A percentile compares a stretch with the other conserved stretches of the same genome.
phyloP scores from a whole-genome alignment of 306 rosid genomes.

The Trifolium dubium region DNA sequence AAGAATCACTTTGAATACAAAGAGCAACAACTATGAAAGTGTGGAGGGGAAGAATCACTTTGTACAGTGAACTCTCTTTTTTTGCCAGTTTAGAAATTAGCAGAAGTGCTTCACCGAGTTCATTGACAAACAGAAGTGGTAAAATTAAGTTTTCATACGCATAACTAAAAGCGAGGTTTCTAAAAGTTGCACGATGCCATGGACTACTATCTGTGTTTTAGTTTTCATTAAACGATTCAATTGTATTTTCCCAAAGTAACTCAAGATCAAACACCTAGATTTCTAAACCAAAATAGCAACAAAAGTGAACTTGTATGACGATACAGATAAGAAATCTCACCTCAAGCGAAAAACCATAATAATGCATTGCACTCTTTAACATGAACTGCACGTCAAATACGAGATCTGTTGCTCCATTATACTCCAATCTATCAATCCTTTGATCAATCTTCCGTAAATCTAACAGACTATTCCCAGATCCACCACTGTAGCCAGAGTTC shows the following conservation, averaged over 20 bases:
- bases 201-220: neutral
- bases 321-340: slow-evolving; percentile 47
- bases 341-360: slow-evolving; percentile 85
- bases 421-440: slow-evolving; percentile 84
- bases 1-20: slow-evolving; percentile 32
- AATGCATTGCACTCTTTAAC: slow-evolving; percentile 90
- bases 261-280: slow-evolving; percentile 1
- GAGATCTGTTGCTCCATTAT: slow-evolving; percentile 82
- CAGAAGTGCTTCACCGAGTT: neutral
- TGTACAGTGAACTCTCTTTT: too few relatives aligned
- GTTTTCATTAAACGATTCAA: too few relatives aligned
- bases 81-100: neutral
- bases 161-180: neutral
- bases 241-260: too few relatives aligned
- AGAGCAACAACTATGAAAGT: neutral
- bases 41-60: too few relatives aligned
- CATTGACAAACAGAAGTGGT: neutral
- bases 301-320: neutral
- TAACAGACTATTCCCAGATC: slow-evolving; percentile 68
- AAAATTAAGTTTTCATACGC: neutral
- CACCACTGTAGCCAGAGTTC: slow-evolving; percentile 66
- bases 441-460: slow-evolving; percentile 87
- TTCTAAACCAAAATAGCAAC: slow-evolving; percentile 27
- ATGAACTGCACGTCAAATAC: slow-evolving; percentile 87
- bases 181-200: neutral